Base-by-base conservation (phyloP, 1,139 yeast genomes). In the Candida tunisiensis region DNA sequence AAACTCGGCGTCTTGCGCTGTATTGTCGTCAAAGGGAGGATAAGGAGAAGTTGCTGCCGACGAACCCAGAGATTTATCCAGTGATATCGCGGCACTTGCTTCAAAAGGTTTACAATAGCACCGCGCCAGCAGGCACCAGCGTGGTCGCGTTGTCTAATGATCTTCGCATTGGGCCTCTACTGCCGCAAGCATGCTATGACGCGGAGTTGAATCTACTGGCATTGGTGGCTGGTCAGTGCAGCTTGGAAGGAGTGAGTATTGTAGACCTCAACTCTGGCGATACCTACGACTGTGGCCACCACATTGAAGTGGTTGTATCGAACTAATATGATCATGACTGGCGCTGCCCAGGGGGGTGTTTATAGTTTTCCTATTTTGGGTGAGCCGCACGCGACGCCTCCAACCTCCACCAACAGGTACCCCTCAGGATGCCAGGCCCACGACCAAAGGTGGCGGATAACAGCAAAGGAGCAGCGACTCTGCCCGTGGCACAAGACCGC, bases 251-350 rank as follows among this genome's bases (percentile, higher is more conserved):
- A 3, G 59, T 74, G n/a, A 67, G 65, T 32, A 53, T 77, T 5
- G 60, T 70, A 26, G 88, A 77, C 41, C 54, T 69, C 9, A 46
- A 44, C 24, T 61, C 70, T 17, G 82, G 83, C 3, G 83, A 74
- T 34, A 67, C 71, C 3, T 57, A 71, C 35, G 82, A 71, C 36
- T 73, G 78, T 45, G 82, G 80, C 1, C 62, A 65, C 35, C 49
- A 74, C 29, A 57, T 75, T 12, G 83, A 75, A 40, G 74, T 77
- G 2, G 65, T 72, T 34, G 79, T 74, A 10, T 56, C 55, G 23
- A 44, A 41, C 25, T 38, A 26, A 29, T 17, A 26, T 18, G n/a
- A n/a, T n/a, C 8, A 23, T 5, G 9, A 8, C 8, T 10, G 10
- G 12, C 10, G 13, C 26, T 25, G 15, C 18, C 8, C 14, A 11